Evolutionary conservation across 495 filamentous ascomycete genomes (phyloP), one percentile per base, ranked within the genome.

Genomic region (Aspergillus sclerotioniger): DNA sequence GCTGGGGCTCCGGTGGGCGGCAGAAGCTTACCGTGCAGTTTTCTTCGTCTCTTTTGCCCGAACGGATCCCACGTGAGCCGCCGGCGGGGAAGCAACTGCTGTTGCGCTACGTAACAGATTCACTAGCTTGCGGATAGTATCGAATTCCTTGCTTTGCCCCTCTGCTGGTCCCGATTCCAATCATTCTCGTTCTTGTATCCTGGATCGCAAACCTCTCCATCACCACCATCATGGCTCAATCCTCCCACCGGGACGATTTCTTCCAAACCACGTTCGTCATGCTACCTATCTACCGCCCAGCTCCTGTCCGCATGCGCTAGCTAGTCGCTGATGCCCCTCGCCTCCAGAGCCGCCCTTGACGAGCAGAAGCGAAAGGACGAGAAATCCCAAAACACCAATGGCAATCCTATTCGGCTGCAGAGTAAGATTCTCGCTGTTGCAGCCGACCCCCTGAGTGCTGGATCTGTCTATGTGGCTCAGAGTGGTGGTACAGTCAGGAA

Each of bases 351-450:
- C 31, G 84, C 90, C 8, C 78, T 95, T 61, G 85, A 85, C 29
- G 88, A 87, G 58, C 79, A 82, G 50, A 74, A 82, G 52, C 89
- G 92, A 62, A 88, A 89, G 71, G 83, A 86, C 16, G 78, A 82
- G 51, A 98, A 98, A 74, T 83, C 92, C 44, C 79, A 80, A 54
- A 98, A 98, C 74, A 87, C 81, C 32, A 79, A 88, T 78, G 94
- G 94, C 61, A 80, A 85, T 59, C 94, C 94, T 12, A 88, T 97
- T 64, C 72, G 75, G 45, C 76, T 96, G 3, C 84, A 86, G 58
- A 92, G 90, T 63, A 98, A 98, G 75, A 84, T 98, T 55, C 81
- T 96, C 35, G 90, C 88, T 19, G 80, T 91, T 21, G 69, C 83
- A n/a, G 63, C 78, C 3, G 90, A 96, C 62, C 90, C 90, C 7